Evolutionary conservation across 202 grass and related monocot genomes (phyloP).

Genomic region (Zizania palustris): DNA sequence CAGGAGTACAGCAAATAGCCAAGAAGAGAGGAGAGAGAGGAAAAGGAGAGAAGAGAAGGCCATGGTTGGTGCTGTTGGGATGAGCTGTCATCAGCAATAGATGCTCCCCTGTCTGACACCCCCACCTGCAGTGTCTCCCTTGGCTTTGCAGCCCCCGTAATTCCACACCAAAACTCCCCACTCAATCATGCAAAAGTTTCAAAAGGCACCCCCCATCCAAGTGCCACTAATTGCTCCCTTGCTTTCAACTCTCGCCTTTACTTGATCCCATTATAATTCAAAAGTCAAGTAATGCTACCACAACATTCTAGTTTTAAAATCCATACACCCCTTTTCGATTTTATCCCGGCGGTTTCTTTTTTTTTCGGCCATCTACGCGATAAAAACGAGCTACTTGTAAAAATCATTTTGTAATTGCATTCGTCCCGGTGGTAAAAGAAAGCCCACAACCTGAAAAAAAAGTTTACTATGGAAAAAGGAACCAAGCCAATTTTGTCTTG

Average conservation of each 20-base stretch:
- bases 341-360: too few relatives aligned
- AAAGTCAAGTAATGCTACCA: background rate
- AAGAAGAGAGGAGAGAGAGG: background rate
- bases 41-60: too few relatives aligned
- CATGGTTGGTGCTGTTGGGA: constrained; percentile 38
- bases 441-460: too few relatives aligned
- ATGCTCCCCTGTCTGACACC: constrained; percentile 69
- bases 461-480: too few relatives aligned
- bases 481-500: too few relatives aligned
- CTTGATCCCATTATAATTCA: background rate
- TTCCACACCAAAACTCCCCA: background rate
- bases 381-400: too few relatives aligned
- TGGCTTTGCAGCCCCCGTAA: background rate
- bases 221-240: constrained; percentile 1
- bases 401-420: too few relatives aligned
- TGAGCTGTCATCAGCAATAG: constrained; percentile 52
- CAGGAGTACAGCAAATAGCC: background rate
- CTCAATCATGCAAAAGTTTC: constrained; percentile 26
- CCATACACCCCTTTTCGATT: too few relatives aligned
- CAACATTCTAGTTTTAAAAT: background rate
- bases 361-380: too few relatives aligned
- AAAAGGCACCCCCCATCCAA: background rate
- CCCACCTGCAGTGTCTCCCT: constrained; percentile 54
- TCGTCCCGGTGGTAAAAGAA: too few relatives aligned
- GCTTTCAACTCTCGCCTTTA: background rate